A percentile compares a stretch with the other conserved stretches of the same genome.
phyloP scores from a whole-genome alignment of 2,329 filamentous ascomycete genomes.

The Penicillium sp. region DNA sequence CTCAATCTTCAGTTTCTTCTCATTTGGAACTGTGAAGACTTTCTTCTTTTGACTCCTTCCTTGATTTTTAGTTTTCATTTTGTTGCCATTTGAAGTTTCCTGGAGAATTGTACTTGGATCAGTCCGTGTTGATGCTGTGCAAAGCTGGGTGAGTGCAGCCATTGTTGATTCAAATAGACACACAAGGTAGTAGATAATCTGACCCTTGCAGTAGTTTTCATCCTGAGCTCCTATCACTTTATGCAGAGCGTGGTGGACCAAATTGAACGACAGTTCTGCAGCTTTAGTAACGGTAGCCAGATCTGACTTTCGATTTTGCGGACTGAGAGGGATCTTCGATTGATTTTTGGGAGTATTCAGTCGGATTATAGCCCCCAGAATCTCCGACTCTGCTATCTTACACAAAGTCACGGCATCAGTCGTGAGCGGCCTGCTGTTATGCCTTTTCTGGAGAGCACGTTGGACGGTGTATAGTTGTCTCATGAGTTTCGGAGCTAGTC shows the following conservation, averaged over 20 bases:
- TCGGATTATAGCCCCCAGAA: conserved; percentile 18
- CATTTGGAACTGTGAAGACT: background rate
- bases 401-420: conserved; percentile 29
- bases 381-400: conserved; percentile 24
- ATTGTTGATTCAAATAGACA: conserved; percentile 34
- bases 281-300: conserved; percentile 20
- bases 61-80: background rate
- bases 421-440: conserved; percentile 23
- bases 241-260: conserved; percentile 29
- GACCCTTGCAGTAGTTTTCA: conserved; percentile 13
- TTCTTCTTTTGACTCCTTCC: background rate
- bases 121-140: conserved; percentile 15
- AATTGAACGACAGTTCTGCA: conserved; percentile 26
- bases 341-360: background rate
- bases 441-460: conserved; percentile 32
- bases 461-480: conserved; percentile 37
- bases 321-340: background rate
- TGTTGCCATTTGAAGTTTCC: conserved; percentile 11
- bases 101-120: background rate
- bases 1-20: background rate
- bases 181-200: conserved; percentile 37
- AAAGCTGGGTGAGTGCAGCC: conserved; percentile 27
- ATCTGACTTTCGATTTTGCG: conserved; percentile 15
- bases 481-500: conserved; percentile 20
- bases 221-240: conserved; percentile 24